Percentiles rank a stretch among this genome's conserved stretches.
phyloP scores from a whole-genome alignment of 1,284 basidiomycete species.

The Cryptococcus wingfieldii region DNA sequence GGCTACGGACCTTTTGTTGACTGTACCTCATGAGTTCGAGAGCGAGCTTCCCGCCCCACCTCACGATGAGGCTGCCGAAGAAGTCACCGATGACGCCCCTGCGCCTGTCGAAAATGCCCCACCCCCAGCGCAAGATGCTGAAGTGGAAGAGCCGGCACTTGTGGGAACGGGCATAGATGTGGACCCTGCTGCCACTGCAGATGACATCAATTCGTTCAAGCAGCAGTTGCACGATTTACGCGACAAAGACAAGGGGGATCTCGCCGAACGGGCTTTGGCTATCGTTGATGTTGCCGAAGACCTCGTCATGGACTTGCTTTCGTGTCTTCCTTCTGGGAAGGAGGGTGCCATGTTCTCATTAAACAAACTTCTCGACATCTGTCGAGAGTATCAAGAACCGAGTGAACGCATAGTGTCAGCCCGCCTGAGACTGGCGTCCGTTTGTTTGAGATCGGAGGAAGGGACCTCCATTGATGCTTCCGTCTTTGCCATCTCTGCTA shows the following conservation, averaged over 20 bases:
- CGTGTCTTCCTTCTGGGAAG: conserved; percentile 57
- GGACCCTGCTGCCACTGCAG: not conserved
- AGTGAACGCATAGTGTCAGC: conserved; percentile 59
- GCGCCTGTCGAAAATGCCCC: not conserved
- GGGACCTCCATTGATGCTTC: conserved; percentile 2
- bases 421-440: conserved; percentile 76
- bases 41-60: not conserved
- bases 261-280: conserved; percentile 65
- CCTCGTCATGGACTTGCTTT: conserved; percentile 83
- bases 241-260: conserved; percentile 61
- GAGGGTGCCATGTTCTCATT: conserved; percentile 44
- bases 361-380: conserved; percentile 17
- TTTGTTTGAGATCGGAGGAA: conserved; percentile 52
- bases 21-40: conserved; percentile 68
- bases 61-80: not conserved
- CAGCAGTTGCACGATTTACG: conserved; percentile 51
- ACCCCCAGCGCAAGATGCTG: not conserved
- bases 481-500: conserved; percentile 53
- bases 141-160: not conserved
- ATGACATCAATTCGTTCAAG: not conserved
- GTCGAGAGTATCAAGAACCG: conserved; percentile 53
- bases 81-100: not conserved
- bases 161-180: not conserved
- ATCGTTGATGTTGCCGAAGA: conserved; percentile 83
- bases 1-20: conserved; percentile 83